Evolutionary conservation across 371 early-diverging fungal species (phyloP), one percentile per base, ranked within the genome.

Genomic region (Syncephalis plumigaleata): DNA sequence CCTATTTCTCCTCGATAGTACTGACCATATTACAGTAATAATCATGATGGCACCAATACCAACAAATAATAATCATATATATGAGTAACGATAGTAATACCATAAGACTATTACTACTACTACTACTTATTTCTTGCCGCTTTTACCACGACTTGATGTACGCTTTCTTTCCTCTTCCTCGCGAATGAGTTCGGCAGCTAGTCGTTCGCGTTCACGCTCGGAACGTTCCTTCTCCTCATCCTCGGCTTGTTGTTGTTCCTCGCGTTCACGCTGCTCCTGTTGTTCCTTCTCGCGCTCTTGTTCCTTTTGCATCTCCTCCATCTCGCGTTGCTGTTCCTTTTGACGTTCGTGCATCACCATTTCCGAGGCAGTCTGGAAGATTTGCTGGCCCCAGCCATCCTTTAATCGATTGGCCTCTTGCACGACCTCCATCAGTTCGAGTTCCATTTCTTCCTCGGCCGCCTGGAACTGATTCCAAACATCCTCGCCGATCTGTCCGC

Each of bases 401-500:
- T 81, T 77, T 56, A 80, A 77, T 5, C 80, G 71, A 55, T 91
- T 85, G 2, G 77, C 81, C 56, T 91, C 88, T 46, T 70, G 64
- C 16, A 79, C 71, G 26, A 88, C 77, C 31, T 80, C 86, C 58
- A 81, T 75, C 44, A 90, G 57, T 59, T 94, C 95, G 7, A 57
- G 57, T 58, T 88, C 77, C 42, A 84, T 67, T 38, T 87, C 91
- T 51, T 79, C 71, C 58, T 94, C 91, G 15, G 91, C 87, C 9
- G 69, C 59, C 16, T 55, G 58, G 46, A 94, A 81, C 50, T 85
- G 79, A 26, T 69, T 78, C 84, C 79, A 75, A 53, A 91, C 63
- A 47, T 87, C 90, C 47, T 94, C 92, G 3, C 89, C 87, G 45
- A 94, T 72, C 8, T 84, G 75, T 3, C 95, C 95, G 15, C 73